Percentiles rank a stretch among this genome's conserved stretches.
Conservation (phyloP, 2,329 filamentous ascomycete species). For the Alternaria dauci region DNA sequence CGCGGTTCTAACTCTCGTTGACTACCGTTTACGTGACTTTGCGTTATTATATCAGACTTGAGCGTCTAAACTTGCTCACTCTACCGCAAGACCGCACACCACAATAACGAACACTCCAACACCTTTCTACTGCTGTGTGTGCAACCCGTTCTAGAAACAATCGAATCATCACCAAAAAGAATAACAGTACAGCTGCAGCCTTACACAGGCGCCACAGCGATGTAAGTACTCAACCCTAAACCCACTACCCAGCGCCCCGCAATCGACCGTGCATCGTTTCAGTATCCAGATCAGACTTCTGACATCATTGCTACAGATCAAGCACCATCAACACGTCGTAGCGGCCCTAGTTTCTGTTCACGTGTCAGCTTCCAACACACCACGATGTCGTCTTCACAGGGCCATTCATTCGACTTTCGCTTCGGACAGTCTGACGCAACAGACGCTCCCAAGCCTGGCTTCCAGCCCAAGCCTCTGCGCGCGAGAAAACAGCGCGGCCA, state of each 20-base stretch:
- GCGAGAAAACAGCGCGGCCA: background rate
- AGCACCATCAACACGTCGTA: background rate
- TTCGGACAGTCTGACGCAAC: background rate
- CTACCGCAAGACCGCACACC: background rate
- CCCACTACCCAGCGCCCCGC: background rate
- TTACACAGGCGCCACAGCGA: background rate
- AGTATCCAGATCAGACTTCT: background rate
- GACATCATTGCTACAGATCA: background rate
- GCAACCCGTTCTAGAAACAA: background rate
- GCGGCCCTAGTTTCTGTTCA: background rate
- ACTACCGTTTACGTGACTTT: background rate
- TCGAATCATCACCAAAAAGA: background rate
- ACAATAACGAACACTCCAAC: background rate
- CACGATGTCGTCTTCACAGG: background rate
- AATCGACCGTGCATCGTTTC: background rate
- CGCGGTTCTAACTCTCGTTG: background rate
- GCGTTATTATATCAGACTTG: background rate
- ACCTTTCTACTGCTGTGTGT: background rate
- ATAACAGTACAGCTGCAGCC: background rate
- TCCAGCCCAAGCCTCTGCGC: background rate
- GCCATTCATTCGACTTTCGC: background rate
- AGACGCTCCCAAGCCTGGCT: background rate
- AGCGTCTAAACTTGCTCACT: background rate
- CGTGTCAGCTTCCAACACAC: background rate
- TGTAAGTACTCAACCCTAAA: background rate